Conservation (phyloP, 805 yeast genomes). For the Candida schatavii region DNA sequence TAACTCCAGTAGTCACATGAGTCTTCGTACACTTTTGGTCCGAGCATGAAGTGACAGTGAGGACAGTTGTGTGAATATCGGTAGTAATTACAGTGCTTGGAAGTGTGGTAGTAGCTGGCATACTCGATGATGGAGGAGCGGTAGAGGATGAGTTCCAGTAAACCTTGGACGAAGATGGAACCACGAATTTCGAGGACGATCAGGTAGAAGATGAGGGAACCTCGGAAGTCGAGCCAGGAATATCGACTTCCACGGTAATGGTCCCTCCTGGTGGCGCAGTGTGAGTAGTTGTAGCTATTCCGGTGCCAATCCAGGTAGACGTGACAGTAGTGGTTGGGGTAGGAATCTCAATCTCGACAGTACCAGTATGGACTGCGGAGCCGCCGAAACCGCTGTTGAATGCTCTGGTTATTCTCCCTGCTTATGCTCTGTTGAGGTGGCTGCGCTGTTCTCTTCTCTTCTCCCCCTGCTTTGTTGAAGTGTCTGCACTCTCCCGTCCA, state of each 20-base stretch:
- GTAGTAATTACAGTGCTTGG: conserved; percentile 13
- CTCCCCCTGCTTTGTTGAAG: no score
- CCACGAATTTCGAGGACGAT: no score
- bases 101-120: not conserved
- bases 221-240: not conserved
- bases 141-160: not conserved
- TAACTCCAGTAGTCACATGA: conserved; percentile 2
- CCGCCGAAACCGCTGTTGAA: conserved; percentile 4
- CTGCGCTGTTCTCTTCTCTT: no score
- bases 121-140: no score
- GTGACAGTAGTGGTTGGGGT: conserved; percentile 7
- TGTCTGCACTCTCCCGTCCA: no score
- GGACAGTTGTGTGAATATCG: conserved; percentile 18
- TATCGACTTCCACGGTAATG: not conserved
- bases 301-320: conserved; percentile 5
- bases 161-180: not conserved
- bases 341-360: conserved; percentile 15
- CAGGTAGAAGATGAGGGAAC: conserved; percentile 2
- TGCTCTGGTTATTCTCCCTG: no score
- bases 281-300: conserved; percentile 3
- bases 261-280: conserved; percentile 3
- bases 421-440: no score
- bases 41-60: conserved; percentile 19
- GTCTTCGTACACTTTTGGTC: conserved; percentile 11
- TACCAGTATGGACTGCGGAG: conserved; percentile 11